A percentile compares a stretch with the other conserved stretches of the same genome.
phyloP scores from a whole-genome alignment of 176 grass and related monocot genomes.

The Aechmea fasciata region DNA sequence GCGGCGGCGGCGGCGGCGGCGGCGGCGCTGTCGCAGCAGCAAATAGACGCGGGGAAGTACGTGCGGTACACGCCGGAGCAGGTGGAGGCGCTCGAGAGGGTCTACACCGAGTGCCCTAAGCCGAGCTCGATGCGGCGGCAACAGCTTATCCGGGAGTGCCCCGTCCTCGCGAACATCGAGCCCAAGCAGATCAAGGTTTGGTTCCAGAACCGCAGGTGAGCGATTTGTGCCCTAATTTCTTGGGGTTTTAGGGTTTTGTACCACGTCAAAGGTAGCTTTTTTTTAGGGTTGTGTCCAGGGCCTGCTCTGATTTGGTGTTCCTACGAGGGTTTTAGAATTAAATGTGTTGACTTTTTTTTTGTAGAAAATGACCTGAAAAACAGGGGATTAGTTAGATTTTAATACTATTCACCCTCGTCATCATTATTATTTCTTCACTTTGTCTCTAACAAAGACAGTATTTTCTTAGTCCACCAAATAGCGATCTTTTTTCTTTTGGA shows the following conservation, averaged over 20 bases:
- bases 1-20: slow-evolving; percentile 22
- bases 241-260: neutral
- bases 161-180: slow-evolving; percentile 91
- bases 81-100: slow-evolving; percentile 94
- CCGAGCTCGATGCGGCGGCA: slow-evolving; percentile 78
- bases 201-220: slow-evolving; percentile 98
- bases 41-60: slow-evolving; percentile 87
- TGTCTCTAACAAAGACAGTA: too few species aligned
- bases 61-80: slow-evolving; percentile 97
- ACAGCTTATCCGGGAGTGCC: slow-evolving; percentile 86
- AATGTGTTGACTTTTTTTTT: too few species aligned
- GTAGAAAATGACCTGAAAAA: too few species aligned
- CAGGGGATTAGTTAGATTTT: too few species aligned
- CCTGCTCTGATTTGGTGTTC: neutral
- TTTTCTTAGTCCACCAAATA: too few species aligned
- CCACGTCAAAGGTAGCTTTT: neutral
- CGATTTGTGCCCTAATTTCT: neutral
- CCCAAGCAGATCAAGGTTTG: slow-evolving; percentile 99
- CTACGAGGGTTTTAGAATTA: too few species aligned
- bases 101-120: slow-evolving; percentile 96
- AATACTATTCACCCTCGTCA: too few species aligned
- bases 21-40: slow-evolving; percentile 24
- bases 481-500: neutral
- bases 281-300: neutral
- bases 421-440: too few species aligned